A percentile compares a stretch with the other conserved stretches of the same genome.
phyloP scores from a whole-genome alignment of 176 grass and related monocot species.

The Phyllostachys edulis region DNA sequence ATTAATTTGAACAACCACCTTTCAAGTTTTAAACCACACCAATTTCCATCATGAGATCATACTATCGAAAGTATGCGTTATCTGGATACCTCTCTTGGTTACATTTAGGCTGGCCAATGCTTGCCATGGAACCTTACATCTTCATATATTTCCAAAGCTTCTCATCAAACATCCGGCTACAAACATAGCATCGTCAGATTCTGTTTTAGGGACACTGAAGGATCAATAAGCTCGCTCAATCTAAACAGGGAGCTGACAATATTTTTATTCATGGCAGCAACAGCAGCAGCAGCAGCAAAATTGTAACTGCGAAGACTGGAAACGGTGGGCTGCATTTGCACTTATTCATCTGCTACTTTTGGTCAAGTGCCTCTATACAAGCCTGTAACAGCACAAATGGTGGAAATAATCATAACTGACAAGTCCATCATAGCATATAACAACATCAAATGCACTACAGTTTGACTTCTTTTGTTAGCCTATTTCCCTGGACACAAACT shows the following conservation, averaged over 20 bases:
- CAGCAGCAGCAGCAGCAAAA: neutral
- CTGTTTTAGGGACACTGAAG: neutral
- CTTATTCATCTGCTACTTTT: neutral
- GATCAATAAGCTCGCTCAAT: slow-evolving; percentile 4
- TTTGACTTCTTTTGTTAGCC: neutral
- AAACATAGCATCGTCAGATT: slow-evolving; percentile 15
- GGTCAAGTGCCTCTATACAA: neutral
- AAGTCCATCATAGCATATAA: slow-evolving; percentile 6
- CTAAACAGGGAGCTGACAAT: neutral
- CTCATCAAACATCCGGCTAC: neutral
- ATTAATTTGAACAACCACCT: neutral
- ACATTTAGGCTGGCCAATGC: neutral
- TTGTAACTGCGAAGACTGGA: neutral
- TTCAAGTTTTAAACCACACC: neutral
- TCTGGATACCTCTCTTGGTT: slow-evolving; percentile 14
- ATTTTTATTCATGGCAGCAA: neutral
- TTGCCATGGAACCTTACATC: neutral
- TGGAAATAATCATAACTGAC: neutral
- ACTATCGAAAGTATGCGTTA: neutral
- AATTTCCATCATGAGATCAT: neutral
- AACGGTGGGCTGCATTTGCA: neutral
- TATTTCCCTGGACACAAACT: neutral
- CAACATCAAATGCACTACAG: neutral
- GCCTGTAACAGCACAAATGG: neutral
- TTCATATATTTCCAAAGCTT: neutral